A percentile compares a stretch with the other conserved stretches of the same genome.
Conservation (phyloP, 768 basidiomycete species). For the Tephrocybe sp. region DNA sequence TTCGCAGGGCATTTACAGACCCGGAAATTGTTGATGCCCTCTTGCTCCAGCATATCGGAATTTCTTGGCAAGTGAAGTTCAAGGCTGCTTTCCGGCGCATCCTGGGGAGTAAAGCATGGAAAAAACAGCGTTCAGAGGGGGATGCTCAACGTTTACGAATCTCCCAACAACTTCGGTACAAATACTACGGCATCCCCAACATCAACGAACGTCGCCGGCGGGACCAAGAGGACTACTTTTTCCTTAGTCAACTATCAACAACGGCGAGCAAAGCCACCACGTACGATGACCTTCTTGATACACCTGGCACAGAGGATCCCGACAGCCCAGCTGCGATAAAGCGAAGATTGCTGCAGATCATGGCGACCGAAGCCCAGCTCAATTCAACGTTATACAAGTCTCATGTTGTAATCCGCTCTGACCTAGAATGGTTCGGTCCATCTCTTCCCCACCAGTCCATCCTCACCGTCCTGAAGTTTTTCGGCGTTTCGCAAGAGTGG, state of each 20-base stretch:
- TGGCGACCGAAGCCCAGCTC: conserved; percentile 41
- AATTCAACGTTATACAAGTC: conserved; percentile 34
- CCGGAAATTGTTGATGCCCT: conserved; percentile 47
- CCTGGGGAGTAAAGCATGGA: conserved; percentile 38
- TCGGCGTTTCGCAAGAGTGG: conserved; percentile 39
- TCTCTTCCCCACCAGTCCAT: conserved; percentile 42
- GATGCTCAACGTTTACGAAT: conserved; percentile 20
- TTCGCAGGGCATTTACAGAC: conserved; percentile 43
- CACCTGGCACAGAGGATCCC: conserved; percentile 21
- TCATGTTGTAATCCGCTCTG: conserved; percentile 37
- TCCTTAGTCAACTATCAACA: conserved; percentile 34
- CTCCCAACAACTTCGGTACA: conserved; percentile 19
- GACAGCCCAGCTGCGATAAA: conserved; percentile 26
- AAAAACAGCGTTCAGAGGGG: conserved; percentile 17
- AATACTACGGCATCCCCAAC: conserved; percentile 1
- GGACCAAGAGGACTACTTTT: conserved; percentile 27
- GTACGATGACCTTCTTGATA: conserved; percentile 27
- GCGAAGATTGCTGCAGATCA: conserved; percentile 38
- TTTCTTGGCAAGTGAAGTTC: conserved; percentile 40
- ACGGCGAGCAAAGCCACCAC: conserved; percentile 11
- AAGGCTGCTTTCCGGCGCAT: conserved; percentile 30
- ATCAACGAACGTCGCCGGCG: conserved; percentile 28
- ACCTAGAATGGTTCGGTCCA: conserved; percentile 44
- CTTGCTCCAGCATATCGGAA: conserved; percentile 43
- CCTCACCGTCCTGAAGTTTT: conserved; percentile 36